These are phyloP conservation scores for Geoglossum cookeanum DNA, from an alignment of 2,329 filamentous ascomycete species.

Conservation along the genomic window DNA sequence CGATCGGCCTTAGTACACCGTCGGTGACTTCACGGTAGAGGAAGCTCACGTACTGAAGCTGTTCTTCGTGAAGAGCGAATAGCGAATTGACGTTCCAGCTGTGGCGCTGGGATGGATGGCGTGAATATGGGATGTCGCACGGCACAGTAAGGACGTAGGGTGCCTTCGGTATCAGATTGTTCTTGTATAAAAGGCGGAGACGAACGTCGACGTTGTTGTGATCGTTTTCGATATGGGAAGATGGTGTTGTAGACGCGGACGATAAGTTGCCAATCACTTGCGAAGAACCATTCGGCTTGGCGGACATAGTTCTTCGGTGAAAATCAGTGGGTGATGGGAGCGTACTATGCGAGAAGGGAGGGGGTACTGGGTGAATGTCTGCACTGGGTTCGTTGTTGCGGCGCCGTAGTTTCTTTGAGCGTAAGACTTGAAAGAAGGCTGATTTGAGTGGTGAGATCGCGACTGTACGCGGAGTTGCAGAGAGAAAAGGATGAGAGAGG, in stretches of 20 bases:
- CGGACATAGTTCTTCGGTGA: background rate
- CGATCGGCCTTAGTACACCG: conserved; percentile 30
- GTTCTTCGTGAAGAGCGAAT: conserved; percentile 35
- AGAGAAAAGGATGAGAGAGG: background rate
- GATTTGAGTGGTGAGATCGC: background rate
- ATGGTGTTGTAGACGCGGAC: background rate
- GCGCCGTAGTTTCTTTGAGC: background rate
- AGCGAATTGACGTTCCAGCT: conserved; percentile 16
- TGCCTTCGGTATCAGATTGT: background rate
- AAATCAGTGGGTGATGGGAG: too few species aligned
- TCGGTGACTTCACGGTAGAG: conserved; percentile 37
- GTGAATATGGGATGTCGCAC: background rate
- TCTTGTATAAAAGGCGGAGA: background rate
- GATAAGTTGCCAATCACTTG: background rate
- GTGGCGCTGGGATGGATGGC: background rate
- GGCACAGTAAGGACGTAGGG: conserved; percentile 3
- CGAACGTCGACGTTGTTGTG: conserved; percentile 2
- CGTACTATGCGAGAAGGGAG: background rate
- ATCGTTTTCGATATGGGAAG: background rate
- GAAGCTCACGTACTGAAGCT: conserved; percentile 43
- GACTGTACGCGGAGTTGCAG: background rate
- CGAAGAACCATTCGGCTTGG: background rate
- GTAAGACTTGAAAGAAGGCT: background rate
- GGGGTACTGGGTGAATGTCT: too few species aligned
- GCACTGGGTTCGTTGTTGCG: background rate